Evolutionary conservation across 768 basidiomycete species (phyloP).

Genomic region (Termitomyces sp.): DNA sequence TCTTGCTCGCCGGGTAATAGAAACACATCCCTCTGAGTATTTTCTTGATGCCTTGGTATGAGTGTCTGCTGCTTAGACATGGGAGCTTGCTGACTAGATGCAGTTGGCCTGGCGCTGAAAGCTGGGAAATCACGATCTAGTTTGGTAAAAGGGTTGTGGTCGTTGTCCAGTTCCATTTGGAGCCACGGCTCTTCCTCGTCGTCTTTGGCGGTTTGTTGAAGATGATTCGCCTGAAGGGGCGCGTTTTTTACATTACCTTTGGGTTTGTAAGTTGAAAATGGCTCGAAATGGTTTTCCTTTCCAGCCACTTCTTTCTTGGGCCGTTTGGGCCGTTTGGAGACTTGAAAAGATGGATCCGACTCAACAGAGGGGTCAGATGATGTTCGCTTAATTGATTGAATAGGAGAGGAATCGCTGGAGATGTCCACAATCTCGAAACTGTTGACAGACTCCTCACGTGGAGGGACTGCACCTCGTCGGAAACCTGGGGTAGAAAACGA

Average conservation of each 20-base stretch:
- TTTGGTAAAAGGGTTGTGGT: conserved; percentile 22
- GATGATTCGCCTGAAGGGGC: neutral
- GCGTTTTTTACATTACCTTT: conserved; percentile 17
- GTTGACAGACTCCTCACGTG: conserved; percentile 11
- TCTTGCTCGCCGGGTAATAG: neutral
- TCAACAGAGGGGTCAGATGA: conserved; percentile 33
- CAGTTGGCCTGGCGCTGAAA: neutral
- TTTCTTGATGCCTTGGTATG: neutral
- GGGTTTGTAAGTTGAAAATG: neutral
- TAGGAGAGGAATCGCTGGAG: conserved; percentile 34
- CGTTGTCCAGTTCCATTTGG: conserved; percentile 13
- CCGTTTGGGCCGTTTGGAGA: conserved; percentile 30
- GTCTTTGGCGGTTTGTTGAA: neutral
- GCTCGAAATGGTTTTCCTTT: conserved; percentile 30
- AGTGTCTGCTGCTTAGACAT: neutral
- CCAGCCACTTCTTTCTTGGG: conserved; percentile 23
- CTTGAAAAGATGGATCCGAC: conserved; percentile 24
- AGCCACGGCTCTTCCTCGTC: conserved; percentile 20
- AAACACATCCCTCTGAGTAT: neutral
- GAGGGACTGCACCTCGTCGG: conserved; percentile 19
- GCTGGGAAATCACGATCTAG: conserved; percentile 22
- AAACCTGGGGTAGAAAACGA: conserved; percentile 45
- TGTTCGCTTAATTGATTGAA: conserved; percentile 29
- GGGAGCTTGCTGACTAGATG: neutral
- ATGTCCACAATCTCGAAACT: conserved; percentile 26